Evolutionary conservation across 495 filamentous ascomycete species (phyloP).

Genomic region (Trichocladium uniseriatum): DNA sequence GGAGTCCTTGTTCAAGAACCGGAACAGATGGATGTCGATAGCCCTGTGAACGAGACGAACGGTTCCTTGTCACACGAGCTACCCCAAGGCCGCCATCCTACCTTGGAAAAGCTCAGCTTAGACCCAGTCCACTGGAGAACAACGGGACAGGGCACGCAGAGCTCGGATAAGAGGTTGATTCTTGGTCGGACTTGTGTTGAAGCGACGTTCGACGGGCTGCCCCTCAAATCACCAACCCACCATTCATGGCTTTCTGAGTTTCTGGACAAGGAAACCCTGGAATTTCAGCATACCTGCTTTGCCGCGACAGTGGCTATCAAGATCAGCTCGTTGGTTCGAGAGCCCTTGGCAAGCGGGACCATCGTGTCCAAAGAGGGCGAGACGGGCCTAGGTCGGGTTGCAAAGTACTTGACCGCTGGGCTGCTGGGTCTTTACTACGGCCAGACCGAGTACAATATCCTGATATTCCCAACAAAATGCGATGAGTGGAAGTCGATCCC

Average conservation of each 20-base stretch:
- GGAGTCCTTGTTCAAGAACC: constrained; percentile 12
- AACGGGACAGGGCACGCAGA: constrained; percentile 9
- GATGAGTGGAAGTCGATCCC: constrained; percentile 28
- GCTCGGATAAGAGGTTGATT: constrained; percentile 19
- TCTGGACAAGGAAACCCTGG: constrained; percentile 20
- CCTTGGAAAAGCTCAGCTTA: background rate
- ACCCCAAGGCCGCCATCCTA: constrained; percentile 6
- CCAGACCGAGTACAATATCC: constrained; percentile 26
- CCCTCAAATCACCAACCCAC: constrained; percentile 12
- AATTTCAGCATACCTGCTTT: constrained; percentile 27
- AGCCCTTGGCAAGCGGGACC: constrained; percentile 10
- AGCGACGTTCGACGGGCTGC: constrained; percentile 27
- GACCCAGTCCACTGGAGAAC: background rate
- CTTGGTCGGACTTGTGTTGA: constrained; percentile 19
- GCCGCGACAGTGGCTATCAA: constrained; percentile 18
- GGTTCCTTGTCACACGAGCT: background rate
- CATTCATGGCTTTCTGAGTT: constrained; percentile 30
- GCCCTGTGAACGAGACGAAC: background rate
- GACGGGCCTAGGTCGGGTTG: constrained; percentile 18
- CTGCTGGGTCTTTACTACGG: constrained; percentile 27
- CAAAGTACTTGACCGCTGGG: constrained; percentile 22
- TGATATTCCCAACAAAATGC: constrained; percentile 34
- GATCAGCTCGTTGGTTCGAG: constrained; percentile 1
- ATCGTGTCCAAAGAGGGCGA: constrained; percentile 13
- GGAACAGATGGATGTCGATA: constrained; percentile 20